These are phyloP conservation scores for Sporothrix sp. DNA, from an alignment of 2,329 filamentous ascomycete genomes.

Conservation along the genomic window DNA sequence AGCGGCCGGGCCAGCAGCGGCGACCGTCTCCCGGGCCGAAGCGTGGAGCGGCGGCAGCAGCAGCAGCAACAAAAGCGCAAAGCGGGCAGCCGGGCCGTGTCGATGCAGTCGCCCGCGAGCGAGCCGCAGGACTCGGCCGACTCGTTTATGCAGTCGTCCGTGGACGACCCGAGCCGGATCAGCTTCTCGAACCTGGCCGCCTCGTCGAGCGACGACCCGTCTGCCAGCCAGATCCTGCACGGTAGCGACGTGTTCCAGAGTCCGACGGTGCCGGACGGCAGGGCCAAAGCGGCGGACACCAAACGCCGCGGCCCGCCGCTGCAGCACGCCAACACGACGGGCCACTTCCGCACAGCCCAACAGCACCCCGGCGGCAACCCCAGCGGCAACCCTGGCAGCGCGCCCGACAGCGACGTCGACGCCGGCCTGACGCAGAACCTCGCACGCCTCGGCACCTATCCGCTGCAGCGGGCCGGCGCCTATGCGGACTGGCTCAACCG, in stretches of 20 bases:
- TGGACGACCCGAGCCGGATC: constrained; percentile 54
- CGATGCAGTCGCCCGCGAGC: constrained; percentile 23
- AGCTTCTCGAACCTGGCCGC: constrained; percentile 58
- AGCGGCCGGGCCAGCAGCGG: constrained; percentile 41
- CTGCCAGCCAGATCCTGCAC: constrained; percentile 81
- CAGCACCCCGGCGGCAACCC: too few species aligned
- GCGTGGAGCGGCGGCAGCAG: constrained; percentile 17
- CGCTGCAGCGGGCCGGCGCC: constrained; percentile 71
- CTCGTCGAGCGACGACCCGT: constrained; percentile 66
- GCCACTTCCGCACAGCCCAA: constrained; percentile 22
- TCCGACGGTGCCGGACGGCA: constrained; percentile 48
- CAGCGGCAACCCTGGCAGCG: background rate
- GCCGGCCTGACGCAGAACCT: constrained; percentile 38
- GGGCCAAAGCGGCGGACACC: background rate
- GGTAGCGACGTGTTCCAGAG: constrained; percentile 82
- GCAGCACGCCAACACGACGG: constrained; percentile 31
- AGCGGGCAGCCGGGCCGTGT: background rate
- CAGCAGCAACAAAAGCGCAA: background rate
- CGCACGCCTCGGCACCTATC: constrained; percentile 58
- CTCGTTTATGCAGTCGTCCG: constrained; percentile 59
- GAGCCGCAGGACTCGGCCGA: constrained; percentile 57
- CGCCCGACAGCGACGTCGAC: constrained; percentile 25
- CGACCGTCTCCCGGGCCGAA: too few species aligned
- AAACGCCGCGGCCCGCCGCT: constrained; percentile 1
- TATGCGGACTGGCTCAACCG: constrained; percentile 75